Evolutionary conservation across 2,329 filamentous ascomycete species (phyloP).

Genomic region (Ophiostoma tasmaniense): DNA sequence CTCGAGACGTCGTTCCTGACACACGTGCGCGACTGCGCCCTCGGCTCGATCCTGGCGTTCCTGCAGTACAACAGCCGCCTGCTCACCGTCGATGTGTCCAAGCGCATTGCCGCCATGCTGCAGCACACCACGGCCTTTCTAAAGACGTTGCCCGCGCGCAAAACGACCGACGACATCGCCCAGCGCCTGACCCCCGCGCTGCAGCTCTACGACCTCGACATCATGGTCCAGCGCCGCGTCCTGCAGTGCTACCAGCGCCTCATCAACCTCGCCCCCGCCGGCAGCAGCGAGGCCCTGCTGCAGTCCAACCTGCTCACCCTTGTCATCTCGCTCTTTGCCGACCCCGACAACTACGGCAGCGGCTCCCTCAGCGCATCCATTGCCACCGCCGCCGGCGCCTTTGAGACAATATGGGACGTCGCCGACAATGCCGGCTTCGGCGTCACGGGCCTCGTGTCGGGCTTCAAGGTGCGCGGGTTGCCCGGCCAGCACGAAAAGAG

Average conservation of each 20-base stretch:
- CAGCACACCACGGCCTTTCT: conserved; percentile 89
- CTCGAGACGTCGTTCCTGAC: conserved; percentile 88
- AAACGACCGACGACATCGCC: conserved; percentile 75
- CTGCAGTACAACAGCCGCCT: conserved; percentile 87
- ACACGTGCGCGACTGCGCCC: conserved; percentile 87
- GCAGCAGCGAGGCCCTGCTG: conserved; percentile 74
- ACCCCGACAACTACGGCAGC: conserved; percentile 67
- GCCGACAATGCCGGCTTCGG: conserved; percentile 93
- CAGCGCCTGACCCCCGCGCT: conserved; percentile 77
- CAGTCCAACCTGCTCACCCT: conserved; percentile 88
- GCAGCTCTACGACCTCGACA: conserved; percentile 80
- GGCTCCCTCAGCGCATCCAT: conserved; percentile 77
- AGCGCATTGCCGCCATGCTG: conserved; percentile 85
- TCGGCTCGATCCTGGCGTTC: conserved; percentile 86
- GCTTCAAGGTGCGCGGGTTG: conserved; percentile 63
- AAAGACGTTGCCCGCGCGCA: conserved; percentile 74
- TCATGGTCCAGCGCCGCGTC: conserved; percentile 88
- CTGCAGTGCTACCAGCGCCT: conserved; percentile 92
- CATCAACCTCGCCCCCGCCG: conserved; percentile 76
- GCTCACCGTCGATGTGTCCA: conserved; percentile 87
- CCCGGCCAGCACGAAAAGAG: conserved; percentile 56
- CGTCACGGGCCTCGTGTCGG: conserved; percentile 73
- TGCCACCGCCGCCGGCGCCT: conserved; percentile 77
- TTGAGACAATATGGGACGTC: conserved; percentile 92
- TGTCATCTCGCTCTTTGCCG: conserved; percentile 84